phyloP scores from a whole-genome alignment of 139 green algal genomes.

The Chlorella sp. region DNA sequence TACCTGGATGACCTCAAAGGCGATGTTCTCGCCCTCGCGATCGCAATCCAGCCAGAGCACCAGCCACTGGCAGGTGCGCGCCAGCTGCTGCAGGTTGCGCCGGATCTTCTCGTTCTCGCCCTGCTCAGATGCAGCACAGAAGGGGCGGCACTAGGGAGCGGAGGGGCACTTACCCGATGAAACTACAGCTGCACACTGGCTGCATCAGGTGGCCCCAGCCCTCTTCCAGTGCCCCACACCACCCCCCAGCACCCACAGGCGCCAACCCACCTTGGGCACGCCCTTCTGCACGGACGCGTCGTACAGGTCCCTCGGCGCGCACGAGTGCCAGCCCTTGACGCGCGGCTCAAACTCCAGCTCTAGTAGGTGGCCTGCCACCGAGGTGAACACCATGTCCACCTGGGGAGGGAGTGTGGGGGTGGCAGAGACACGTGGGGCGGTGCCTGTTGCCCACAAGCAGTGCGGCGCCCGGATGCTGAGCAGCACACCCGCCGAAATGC shows the following conservation, averaged over 20 bases:
- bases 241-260: neutral
- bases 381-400: constrained; percentile 92
- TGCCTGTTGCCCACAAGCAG: no score
- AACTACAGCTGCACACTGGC: neutral
- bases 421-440: neutral
- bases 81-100: constrained; percentile 80
- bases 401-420: neutral
- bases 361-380: constrained; percentile 94
- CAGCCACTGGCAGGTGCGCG: constrained; percentile 74
- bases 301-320: constrained; percentile 70
- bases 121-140: constrained; percentile 4
- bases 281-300: constrained; percentile 61
- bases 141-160: no score
- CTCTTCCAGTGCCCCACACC: neutral
- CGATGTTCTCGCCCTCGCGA: constrained; percentile 98
- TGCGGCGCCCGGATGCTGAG: no score
- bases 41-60: constrained; percentile 99
- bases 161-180: no score
- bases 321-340: constrained; percentile 65
- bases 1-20: constrained; percentile 95
- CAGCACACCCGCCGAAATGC: no score
- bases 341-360: constrained; percentile 83
- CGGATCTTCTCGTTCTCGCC: constrained; percentile 73
- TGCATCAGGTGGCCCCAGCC: neutral
- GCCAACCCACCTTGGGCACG: constrained; percentile 60